Base-by-base conservation (phyloP, 1,139 yeast species). In the Taiozyma sp. region DNA sequence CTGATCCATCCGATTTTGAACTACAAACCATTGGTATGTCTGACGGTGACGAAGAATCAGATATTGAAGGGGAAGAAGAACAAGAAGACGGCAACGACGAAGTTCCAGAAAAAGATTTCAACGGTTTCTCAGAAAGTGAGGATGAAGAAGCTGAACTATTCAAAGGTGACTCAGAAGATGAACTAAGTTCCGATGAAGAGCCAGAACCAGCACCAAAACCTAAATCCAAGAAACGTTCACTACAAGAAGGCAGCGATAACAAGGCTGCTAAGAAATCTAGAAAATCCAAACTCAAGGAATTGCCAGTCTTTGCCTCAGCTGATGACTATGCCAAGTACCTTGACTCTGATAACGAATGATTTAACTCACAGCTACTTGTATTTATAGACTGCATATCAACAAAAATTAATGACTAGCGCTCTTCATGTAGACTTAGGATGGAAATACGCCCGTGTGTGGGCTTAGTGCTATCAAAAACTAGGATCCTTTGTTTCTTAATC, bases 241-340 rank as follows among this genome's bases (percentile, higher is more conserved):
- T 58, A 43, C 54, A 56, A 51, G 55, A 60, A 46, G 58, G 61
- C 38, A 29, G 51, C 23, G 57, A 54, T 28, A 49, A 58, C 43
- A 56, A 57, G 48, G 65, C 67, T 57, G 65, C 66, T 30, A 68
- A 68, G 59, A 78, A 74, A 60, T 67, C 75, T 41, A 84, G 83
- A 74, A 82, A 76, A 65, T 71, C 75, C 57, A 85, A 81, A 69
- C 71, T 86, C 63, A 83, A 79, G 65, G 81, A 79, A 52, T 72
- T 92, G 57, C 97, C 98, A 23, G 78, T 84, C 23, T 92, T 90
- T 73, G 98, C 97, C 2, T 84, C 95, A 46, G 96, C 84, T 10
- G 97, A 88, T 45, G 97, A 90, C 58, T 92, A 91, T 67, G 86
- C 96, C 24, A 75, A 86, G 65, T 86, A 85, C 63, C 72, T 89